Conservation (phyloP, 2,329 filamentous ascomycete species). For the Aspergillus sp. region DNA sequence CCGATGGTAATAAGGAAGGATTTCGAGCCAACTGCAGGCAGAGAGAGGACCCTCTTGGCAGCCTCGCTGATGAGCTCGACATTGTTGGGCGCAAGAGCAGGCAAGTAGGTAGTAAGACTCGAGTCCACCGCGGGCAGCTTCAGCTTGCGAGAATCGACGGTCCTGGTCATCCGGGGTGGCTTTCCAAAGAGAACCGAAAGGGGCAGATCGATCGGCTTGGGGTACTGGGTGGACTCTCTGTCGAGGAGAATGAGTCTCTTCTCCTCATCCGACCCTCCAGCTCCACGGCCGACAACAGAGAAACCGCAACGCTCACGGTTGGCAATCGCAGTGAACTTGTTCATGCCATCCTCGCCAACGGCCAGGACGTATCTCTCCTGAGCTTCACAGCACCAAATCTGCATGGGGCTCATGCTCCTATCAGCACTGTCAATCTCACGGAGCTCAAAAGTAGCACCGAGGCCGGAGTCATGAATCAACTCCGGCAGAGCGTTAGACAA, state of each 20-base stretch:
- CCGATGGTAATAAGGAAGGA: slow-evolving; percentile 96
- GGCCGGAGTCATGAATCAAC: slow-evolving; percentile 85
- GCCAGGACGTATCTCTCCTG: slow-evolving; percentile 95
- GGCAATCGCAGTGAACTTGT: slow-evolving; percentile 66
- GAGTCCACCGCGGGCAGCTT: slow-evolving; percentile 72
- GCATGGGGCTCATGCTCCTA: slow-evolving; percentile 86
- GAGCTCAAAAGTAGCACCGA: slow-evolving; percentile 90
- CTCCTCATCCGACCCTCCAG: slow-evolving; percentile 62
- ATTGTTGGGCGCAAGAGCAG: slow-evolving; percentile 49
- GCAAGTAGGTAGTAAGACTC: slow-evolving; percentile 66
- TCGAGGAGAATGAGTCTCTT: slow-evolving; percentile 78
- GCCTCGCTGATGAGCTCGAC: slow-evolving; percentile 63
- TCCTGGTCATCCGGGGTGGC: slow-evolving; percentile 74
- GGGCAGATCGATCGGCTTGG: slow-evolving; percentile 81
- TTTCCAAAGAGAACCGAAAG: slow-evolving; percentile 88
- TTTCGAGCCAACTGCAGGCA: slow-evolving; percentile 94
- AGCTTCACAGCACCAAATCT: slow-evolving; percentile 97
- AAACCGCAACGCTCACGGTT: slow-evolving; percentile 87
- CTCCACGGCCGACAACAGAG: slow-evolving; percentile 82
- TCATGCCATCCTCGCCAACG: slow-evolving; percentile 76
- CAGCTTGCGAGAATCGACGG: slow-evolving; percentile 68
- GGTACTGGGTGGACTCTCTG: slow-evolving; percentile 70
- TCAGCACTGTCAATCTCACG: slow-evolving; percentile 90
- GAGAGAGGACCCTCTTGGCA: slow-evolving; percentile 73
- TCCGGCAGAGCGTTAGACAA: slow-evolving; percentile 82